Evolutionary conservation across 306 rosid species (phyloP).

Genomic region (Ochetophila trinervis): DNA sequence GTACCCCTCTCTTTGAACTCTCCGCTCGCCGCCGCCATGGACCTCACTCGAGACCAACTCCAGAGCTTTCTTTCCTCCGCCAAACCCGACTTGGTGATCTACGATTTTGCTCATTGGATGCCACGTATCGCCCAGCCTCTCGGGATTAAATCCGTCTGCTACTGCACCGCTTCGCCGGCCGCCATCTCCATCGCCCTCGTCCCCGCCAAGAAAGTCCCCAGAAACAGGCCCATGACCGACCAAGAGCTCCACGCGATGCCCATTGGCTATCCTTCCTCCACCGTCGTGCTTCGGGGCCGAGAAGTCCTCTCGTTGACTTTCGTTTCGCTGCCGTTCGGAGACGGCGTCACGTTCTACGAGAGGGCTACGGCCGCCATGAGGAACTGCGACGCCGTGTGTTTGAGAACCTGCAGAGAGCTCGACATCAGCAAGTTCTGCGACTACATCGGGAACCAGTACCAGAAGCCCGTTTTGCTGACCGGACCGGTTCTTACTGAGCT

Average conservation of each 20-base stretch:
- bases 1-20: constrained; percentile 16
- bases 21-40: constrained; percentile 34
- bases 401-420: constrained; percentile 45
- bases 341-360: constrained; percentile 34
- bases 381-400: constrained; percentile 40
- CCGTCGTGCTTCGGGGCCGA: constrained; percentile 33
- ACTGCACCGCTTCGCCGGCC: constrained; percentile 34
- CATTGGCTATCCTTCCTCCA: constrained; percentile 47
- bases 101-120: constrained; percentile 43
- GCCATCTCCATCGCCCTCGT: constrained; percentile 32
- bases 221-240: constrained; percentile 22
- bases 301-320: constrained; percentile 30
- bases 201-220: constrained; percentile 24
- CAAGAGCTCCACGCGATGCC: constrained; percentile 44
- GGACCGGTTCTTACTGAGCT: constrained; percentile 40
- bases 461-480: constrained; percentile 23
- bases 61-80: background rate
- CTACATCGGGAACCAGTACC: constrained; percentile 34
- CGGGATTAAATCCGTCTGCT: constrained; percentile 31
- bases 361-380: constrained; percentile 21
- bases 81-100: constrained; percentile 37
- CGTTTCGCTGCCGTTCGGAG: constrained; percentile 39
- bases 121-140: constrained; percentile 20
- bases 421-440: constrained; percentile 39
- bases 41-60: constrained; percentile 37